Base-by-base conservation (phyloP, 2,329 filamentous ascomycete species). In the Fusarium sp. region DNA sequence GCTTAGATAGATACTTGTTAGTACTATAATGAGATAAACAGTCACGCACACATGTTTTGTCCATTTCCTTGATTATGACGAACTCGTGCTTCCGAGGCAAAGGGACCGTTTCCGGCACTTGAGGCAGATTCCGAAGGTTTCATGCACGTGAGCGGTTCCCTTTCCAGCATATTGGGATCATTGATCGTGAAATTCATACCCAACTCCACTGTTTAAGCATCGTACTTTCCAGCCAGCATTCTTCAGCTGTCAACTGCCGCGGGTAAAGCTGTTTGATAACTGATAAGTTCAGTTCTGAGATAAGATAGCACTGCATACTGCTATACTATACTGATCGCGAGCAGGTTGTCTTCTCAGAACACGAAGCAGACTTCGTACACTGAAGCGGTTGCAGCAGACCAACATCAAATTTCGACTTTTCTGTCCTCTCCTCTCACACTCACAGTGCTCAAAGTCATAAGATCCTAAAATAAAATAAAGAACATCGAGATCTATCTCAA, bases 401-500 rank as follows among this genome's bases (percentile, higher is more conserved):
- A 20, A 16, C 42, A 60, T 20, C 30, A 16, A 22, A 7, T 20
- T 55, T 24, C 42, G 53, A 24, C 9, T 52, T 29, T 40, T 37
- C 44, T 48, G n/a, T 29, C 3, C 10, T n/a, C 10, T 16, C 32
- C 18, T n/a, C 18, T 41, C 18, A 47, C 6, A 29, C 45, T 47
- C 11, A 41, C 16, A 20, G 32, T 24, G 20, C 18, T 27, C 16
- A 64, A 22, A 20, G 29, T 37, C 60, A 25, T 24, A 22, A 29
- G 27, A 41, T 13, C 13, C 13, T n/a, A 16, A 52, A 18, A 10
- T n/a, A 41, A 25, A 44, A 44, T 14, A 24, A 52, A 41, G 44
- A 48, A 45, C 54, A 67, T 67, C 56, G 45, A 66, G 64, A 67
- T 61, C 46, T 49, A 46, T 66, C 47, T 11, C 63, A 66, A 66